Percentiles rank a stretch among this genome's conserved stretches.
These are phyloP conservation scores for Aspergillus novofumigatus DNA, from an alignment of 2,329 filamentous ascomycete genomes.

Conservation along the genomic window DNA sequence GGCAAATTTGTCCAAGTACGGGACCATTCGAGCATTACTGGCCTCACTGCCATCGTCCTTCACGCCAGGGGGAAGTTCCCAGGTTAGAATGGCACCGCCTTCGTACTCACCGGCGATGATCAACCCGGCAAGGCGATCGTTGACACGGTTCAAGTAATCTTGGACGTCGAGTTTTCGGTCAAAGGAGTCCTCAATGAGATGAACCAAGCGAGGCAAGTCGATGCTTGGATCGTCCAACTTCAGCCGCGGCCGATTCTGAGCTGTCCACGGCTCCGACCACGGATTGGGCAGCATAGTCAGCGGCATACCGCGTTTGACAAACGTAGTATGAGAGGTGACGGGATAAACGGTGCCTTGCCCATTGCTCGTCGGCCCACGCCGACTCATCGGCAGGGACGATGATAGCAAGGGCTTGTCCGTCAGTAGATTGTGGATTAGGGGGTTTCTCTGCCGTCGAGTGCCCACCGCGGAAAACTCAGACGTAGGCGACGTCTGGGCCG, in stretches of 20 bases:
- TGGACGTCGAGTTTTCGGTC: slow-evolving; percentile 75
- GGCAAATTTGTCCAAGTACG: slow-evolving; percentile 96
- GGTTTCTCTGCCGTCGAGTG: slow-evolving; percentile 66
- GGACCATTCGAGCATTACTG: slow-evolving; percentile 64
- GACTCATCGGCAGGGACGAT: slow-evolving; percentile 75
- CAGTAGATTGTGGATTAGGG: slow-evolving; percentile 88
- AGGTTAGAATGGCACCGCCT: slow-evolving; percentile 89
- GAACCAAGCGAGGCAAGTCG: slow-evolving; percentile 74
- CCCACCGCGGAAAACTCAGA: slow-evolving; percentile 46
- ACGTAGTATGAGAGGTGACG: slow-evolving; percentile 61
- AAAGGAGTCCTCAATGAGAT: slow-evolving; percentile 93
- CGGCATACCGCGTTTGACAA: slow-evolving; percentile 88
- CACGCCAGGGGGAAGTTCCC: slow-evolving; percentile 70
- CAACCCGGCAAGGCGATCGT: slow-evolving; percentile 76
- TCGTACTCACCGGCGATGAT: slow-evolving; percentile 97
- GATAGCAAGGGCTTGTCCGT: slow-evolving; percentile 93
- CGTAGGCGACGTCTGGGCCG: slow-evolving; percentile 32
- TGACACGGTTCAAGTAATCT: slow-evolving; percentile 77
- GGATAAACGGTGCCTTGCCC: slow-evolving; percentile 26
- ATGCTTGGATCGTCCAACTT: slow-evolving; percentile 75
- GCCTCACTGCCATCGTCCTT: slow-evolving; percentile 51
- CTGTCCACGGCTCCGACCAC: slow-evolving; percentile 61
- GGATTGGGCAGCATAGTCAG: slow-evolving; percentile 78
- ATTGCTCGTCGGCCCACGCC: slow-evolving; percentile 47
- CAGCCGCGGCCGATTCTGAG: slow-evolving; percentile 59